Base-by-base conservation (phyloP, 768 basidiomycete species). In the Pleurotus salmoneostramineus region DNA sequence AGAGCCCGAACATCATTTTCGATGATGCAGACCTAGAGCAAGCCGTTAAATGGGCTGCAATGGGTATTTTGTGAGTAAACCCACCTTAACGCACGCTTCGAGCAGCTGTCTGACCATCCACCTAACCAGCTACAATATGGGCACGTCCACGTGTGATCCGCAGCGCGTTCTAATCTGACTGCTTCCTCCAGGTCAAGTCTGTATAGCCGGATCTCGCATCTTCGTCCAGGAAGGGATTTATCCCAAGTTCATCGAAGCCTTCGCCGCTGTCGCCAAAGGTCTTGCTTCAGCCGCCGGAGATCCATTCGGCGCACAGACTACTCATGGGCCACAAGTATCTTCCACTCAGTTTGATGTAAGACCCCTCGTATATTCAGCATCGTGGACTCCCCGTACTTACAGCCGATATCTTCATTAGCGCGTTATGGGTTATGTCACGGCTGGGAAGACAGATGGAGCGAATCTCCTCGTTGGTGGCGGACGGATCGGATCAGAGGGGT, bases 371-470 rank as follows among this genome's bases (percentile, higher is more conserved):
- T 48, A 27, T 27, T 27, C 21, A 27, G 21, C 1, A 27, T 27
- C 21, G 3, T 27, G 21, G 21, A 1, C 21, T 27, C 3, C 21
- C 1, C 21, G 31, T 15, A 33, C 36, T 52, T 52, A 2, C 75
- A 63, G 64, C 35, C 37, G 35, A 37, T 10, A 33, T 37, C 12
- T 55, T 21, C 54, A 21, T 54, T 36, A 88, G 86, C 83, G 85
- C 51, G 79, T 92, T 60, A 80, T 89, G 79, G 71, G 70, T 27
- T 91, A 91, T 73, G 89, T 93, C 64, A 69, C 89, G 14, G 79
- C 83, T 3, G 91, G 89, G 7, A 87, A 83, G 65, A 64, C 77
- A 14, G 81, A 82, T 15, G 90, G 91, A 21, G 90, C 91, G 0
- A 87, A 68, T 7, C 68, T 87, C 6, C 76, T 81, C 61, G 61